These are phyloP conservation scores for Saitozyma podzolica DNA, from an alignment of 768 basidiomycete genomes.

Conservation along the genomic window DNA sequence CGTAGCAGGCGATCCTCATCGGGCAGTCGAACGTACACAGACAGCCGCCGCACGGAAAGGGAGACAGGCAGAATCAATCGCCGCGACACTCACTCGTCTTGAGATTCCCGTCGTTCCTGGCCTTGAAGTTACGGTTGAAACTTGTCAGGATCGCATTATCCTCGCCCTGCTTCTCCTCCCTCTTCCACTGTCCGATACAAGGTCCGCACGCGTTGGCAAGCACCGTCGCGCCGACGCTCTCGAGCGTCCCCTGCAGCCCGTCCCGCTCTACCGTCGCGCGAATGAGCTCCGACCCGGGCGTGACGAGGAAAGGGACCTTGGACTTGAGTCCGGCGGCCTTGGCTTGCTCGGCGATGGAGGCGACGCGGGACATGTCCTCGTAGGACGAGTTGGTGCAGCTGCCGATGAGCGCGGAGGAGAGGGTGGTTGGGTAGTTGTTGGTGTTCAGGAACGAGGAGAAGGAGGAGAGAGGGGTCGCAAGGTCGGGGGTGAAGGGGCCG, in stretches of 20 bases:
- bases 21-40: too few species aligned
- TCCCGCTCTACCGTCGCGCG: constrained; percentile 97
- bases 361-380: constrained; percentile 81
- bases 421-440: constrained; percentile 85
- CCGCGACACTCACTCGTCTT: constrained; percentile 58
- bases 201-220: constrained; percentile 98
- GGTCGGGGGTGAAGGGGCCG: constrained; percentile 95
- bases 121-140: constrained; percentile 94
- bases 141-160: constrained; percentile 96
- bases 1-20: too few species aligned
- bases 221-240: constrained; percentile 89
- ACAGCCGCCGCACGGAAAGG: too few species aligned
- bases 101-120: constrained; percentile 92
- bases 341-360: constrained; percentile 86
- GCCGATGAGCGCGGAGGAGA: constrained; percentile 90
- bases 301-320: constrained; percentile 59
- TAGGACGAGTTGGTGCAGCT: constrained; percentile 99
- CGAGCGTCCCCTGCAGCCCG: constrained; percentile 72
- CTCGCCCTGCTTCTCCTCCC: constrained; percentile 79
- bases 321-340: constrained; percentile 75
- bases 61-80: too few species aligned
- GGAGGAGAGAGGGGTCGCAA: constrained; percentile 88
- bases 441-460: constrained; percentile 77
- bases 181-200: constrained; percentile 99
- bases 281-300: constrained; percentile 72